Percentiles rank a stretch among this genome's conserved stretches.
These are phyloP conservation scores for Articulospora tetracladia DNA, from an alignment of 495 filamentous ascomycete species.

Conservation along the genomic window DNA sequence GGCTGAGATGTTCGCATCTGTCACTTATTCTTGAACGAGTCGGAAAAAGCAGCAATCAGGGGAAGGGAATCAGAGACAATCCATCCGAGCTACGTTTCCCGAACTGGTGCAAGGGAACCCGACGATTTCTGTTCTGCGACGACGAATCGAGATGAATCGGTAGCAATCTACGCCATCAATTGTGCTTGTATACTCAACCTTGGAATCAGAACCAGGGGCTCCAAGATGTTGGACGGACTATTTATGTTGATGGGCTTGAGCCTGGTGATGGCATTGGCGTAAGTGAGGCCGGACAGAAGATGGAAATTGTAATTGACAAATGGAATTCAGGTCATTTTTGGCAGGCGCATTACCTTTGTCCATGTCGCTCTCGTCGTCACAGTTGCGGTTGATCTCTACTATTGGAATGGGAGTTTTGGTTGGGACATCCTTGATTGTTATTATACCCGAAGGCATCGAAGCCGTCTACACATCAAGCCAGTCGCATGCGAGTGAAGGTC, in stretches of 20 bases:
- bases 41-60: neutral
- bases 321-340: constrained; percentile 73
- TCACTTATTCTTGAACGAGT: neutral
- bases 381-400: constrained; percentile 83
- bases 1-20: constrained; percentile 2
- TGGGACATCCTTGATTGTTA: constrained; percentile 91
- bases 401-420: constrained; percentile 93
- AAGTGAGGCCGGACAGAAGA: constrained; percentile 31
- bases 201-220: constrained; percentile 7
- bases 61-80: neutral
- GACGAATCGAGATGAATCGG: constrained; percentile 7
- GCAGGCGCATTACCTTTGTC: constrained; percentile 91
- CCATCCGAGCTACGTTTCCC: neutral
- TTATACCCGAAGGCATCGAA: constrained; percentile 95
- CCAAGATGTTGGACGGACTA: constrained; percentile 65
- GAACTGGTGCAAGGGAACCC: neutral
- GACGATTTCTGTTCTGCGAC: neutral
- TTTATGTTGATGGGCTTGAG: constrained; percentile 79
- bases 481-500: constrained; percentile 13
- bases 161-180: neutral
- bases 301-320: neutral
- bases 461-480: constrained; percentile 61
- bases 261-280: constrained; percentile 94
- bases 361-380: constrained; percentile 83
- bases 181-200: neutral